These are phyloP conservation scores for Fistulina hepatica DNA, from an alignment of 1,284 basidiomycete genomes.

Conservation along the genomic window DNA sequence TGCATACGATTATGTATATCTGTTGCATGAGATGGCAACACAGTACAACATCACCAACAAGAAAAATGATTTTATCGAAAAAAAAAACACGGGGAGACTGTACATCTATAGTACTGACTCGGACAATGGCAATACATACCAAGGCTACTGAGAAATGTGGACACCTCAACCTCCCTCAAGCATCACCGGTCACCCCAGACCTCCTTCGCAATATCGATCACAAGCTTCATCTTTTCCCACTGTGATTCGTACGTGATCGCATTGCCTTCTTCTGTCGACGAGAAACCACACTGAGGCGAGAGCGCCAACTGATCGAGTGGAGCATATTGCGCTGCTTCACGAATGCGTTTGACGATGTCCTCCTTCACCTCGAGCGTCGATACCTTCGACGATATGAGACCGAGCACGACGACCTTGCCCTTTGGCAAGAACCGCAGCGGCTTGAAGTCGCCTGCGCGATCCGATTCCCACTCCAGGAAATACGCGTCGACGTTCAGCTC, in stretches of 20 bases:
- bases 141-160: too few species aligned
- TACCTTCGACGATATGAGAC: conserved; percentile 13
- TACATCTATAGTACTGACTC: too few species aligned
- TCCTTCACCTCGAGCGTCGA: conserved; percentile 14
- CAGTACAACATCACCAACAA: too few species aligned
- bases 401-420: conserved; percentile 12
- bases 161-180: too few species aligned
- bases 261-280: conserved; percentile 3
- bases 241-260: conserved; percentile 6
- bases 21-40: too few species aligned
- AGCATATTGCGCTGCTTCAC: conserved; percentile 14
- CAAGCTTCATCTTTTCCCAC: conserved; percentile 16
- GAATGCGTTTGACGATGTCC: conserved; percentile 12
- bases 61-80: too few species aligned
- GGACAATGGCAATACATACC: too few species aligned
- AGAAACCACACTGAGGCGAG: conserved; percentile 2
- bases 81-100: too few species aligned
- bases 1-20: too few species aligned
- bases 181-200: conserved; percentile 11
- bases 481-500: conserved; percentile 9
- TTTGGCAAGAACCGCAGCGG: conserved; percentile 1
- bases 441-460: conserved; percentile 9
- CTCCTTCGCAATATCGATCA: conserved; percentile 13
- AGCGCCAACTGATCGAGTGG: conserved; percentile 13
- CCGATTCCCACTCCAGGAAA: conserved; percentile 11